phyloP scores from a whole-genome alignment of 345 rosid species.

The Anacardium occidentale region DNA sequence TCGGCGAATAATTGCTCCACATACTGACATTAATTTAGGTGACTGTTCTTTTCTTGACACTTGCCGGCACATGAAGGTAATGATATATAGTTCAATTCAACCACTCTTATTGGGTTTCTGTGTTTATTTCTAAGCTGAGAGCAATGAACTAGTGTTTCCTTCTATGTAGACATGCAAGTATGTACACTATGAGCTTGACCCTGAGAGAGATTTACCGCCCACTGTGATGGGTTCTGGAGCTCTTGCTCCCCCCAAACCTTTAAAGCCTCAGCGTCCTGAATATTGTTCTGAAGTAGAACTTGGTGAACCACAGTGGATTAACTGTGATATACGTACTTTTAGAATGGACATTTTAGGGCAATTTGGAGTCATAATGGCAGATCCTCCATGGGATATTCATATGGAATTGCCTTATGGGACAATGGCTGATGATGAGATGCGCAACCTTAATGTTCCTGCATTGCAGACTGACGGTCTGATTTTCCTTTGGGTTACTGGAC shows the following conservation, averaged over 20 bases:
- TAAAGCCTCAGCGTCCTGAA: conserved; percentile 87
- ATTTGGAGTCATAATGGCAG: conserved; percentile 98
- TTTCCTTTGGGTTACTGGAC: conserved; percentile 99
- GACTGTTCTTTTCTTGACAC: conserved; percentile 99
- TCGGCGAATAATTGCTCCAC: conserved; percentile 88
- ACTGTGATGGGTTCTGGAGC: conserved; percentile 41
- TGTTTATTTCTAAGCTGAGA: not conserved
- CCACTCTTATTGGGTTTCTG: conserved; percentile 11
- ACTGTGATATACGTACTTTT: conserved; percentile 85
- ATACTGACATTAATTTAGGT: conserved; percentile 87
- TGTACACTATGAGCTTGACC: conserved; percentile 96
- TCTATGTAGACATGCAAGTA: conserved; percentile 84
- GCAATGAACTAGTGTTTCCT: conserved; percentile 16
- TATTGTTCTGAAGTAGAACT: conserved; percentile 97
- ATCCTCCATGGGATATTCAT: conserved; percentile 99
- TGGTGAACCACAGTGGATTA: conserved; percentile 97
- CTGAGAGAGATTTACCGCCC: conserved; percentile 67
- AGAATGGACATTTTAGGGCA: conserved; percentile 97
- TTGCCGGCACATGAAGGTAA: conserved; percentile 99
- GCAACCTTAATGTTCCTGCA: conserved; percentile 95
- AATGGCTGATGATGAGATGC: conserved; percentile 99
- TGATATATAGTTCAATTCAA: conserved; percentile 6
- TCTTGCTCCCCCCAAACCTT: conserved; percentile 61
- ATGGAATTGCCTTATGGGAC: conserved; percentile 99
- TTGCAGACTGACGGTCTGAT: conserved; percentile 96